Evolutionary conservation across 768 basidiomycete species (phyloP), one percentile per base, ranked within the genome.

Genomic region (Russula ochroleuca): DNA sequence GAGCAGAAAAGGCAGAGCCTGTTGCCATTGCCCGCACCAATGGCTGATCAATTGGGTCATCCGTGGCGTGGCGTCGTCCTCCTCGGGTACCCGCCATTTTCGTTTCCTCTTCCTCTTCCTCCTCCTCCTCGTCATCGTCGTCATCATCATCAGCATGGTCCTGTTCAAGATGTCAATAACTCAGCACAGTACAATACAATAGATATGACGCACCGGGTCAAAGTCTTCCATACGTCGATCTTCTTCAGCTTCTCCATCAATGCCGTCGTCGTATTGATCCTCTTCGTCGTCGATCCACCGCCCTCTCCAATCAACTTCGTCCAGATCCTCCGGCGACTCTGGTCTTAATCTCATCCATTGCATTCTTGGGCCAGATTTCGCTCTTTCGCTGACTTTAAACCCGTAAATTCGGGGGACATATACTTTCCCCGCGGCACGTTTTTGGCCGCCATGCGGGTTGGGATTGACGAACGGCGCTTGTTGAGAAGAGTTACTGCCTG

Each of bases 401-500:
- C 97, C 97, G 70, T 98, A 98, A 72, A 99, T 96, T 74, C 89
- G 83, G 6, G 95, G 92, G 17, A 86, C 81, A 72, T 99, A 98
- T 15, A 98, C 84, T 72, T 87, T 85, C 5, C 92, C 92, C 33
- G 85, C 83, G 2, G 94, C 90, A 47, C 85, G 85, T 75, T 94
- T 94, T 75, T 96, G 93, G 0, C 92, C 92, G 11, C 92, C 92
- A 66, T 92, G 83, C 1, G 87, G 85, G 73, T 95, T 94, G 2
- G 94, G 94, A 72, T 96, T 97, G 33, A 85, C 80, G 69, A 94
- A 92, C 10, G 90, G 81, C 23, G 78, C 65, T 23, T 68, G 69
- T n/a, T 70, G 77, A 37, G 77, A 78, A 19, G 80, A 80, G 40
- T 77, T 77, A 60, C 80, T 79, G 23, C 78, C 80, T 47, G 83